phyloP scores from a whole-genome alignment of 73 alveolate species.

The Tetrahymena elliotti region DNA sequence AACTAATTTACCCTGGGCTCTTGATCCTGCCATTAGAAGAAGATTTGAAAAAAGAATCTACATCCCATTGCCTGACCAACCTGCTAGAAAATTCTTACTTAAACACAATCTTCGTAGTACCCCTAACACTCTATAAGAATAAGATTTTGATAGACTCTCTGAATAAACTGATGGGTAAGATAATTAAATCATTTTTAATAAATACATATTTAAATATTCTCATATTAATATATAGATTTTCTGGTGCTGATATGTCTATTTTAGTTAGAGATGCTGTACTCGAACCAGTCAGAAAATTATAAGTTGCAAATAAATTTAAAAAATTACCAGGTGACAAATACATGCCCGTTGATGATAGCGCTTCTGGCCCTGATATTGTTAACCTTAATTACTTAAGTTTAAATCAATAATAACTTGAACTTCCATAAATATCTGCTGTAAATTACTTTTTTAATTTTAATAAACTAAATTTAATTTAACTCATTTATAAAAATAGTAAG shows the following conservation, averaged over 20 bases:
- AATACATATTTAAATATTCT: too few species aligned
- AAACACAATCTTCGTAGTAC: slow-evolving; percentile 70
- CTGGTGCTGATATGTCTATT: slow-evolving; percentile 77
- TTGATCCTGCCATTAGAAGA: slow-evolving; percentile 96
- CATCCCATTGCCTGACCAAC: slow-evolving; percentile 89
- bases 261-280: slow-evolving; percentile 83
- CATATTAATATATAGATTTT: slow-evolving; percentile 42
- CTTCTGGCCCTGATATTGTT: neutral
- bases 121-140: slow-evolving; percentile 76
- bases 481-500: neutral
- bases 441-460: neutral
- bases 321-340: neutral
- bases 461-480: neutral
- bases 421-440: neutral
- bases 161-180: slow-evolving; percentile 72
- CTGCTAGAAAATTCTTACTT: slow-evolving; percentile 71
- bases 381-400: neutral
- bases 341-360: neutral
- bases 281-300: slow-evolving; percentile 75
- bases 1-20: slow-evolving; percentile 97
- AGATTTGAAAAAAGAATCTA: slow-evolving; percentile 97
- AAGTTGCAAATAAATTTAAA: slow-evolving; percentile 74
- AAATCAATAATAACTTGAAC: neutral
- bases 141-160: slow-evolving; percentile 69
- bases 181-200: neutral